These are phyloP conservation scores for Diaporthe humulicola DNA, from an alignment of 2,329 filamentous ascomycete genomes.

Conservation along the genomic window DNA sequence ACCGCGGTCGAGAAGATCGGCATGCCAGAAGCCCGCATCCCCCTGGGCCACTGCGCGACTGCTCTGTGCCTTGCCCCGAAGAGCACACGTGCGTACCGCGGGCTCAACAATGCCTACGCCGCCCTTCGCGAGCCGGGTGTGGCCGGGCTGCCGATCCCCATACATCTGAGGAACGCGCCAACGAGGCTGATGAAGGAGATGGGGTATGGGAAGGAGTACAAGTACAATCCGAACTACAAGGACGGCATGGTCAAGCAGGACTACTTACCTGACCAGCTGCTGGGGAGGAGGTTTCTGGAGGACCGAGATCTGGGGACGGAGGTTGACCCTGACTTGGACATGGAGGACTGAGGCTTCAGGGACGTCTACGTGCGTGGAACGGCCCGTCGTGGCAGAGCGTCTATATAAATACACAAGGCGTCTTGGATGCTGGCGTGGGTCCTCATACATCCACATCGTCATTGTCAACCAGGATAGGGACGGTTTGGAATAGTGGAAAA, in stretches of 20 bases:
- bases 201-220: constrained; percentile 92
- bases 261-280: constrained; percentile 85
- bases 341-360: constrained; percentile 45
- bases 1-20: constrained; percentile 93
- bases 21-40: constrained; percentile 94
- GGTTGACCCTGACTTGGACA: constrained; percentile 77
- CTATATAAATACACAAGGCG: background rate
- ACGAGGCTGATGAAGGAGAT: constrained; percentile 94
- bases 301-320: constrained; percentile 83
- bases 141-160: constrained; percentile 83
- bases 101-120: constrained; percentile 82
- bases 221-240: constrained; percentile 93
- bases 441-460: background rate
- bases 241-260: constrained; percentile 87
- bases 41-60: constrained; percentile 87
- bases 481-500: background rate
- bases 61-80: constrained; percentile 87
- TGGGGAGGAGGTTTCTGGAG: constrained; percentile 81
- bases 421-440: background rate
- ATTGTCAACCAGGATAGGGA: background rate
- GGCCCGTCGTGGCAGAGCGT: background rate
- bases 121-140: constrained; percentile 87
- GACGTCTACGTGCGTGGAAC: background rate
- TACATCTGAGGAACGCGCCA: constrained; percentile 92
- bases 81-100: constrained; percentile 88